Conservation (phyloP, 768 basidiomycete genomes). For the Serendipita sp. region DNA sequence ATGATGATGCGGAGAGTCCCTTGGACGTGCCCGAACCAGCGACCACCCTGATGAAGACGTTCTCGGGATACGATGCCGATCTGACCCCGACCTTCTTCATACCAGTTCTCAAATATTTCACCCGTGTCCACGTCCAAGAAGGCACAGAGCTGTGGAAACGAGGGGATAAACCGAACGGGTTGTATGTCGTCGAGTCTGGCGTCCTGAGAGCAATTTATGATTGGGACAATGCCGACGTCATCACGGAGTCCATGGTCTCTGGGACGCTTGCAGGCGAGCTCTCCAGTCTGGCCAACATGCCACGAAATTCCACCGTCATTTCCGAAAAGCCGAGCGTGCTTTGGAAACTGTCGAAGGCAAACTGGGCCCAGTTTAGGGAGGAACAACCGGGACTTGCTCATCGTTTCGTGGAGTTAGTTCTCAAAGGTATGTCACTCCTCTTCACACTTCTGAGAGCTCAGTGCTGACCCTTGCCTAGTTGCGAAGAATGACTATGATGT, state of each 20-base stretch:
- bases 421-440: constrained; percentile 40
- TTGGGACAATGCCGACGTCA: constrained; percentile 45
- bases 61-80: constrained; percentile 51
- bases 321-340: constrained; percentile 65
- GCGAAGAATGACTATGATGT: constrained; percentile 53
- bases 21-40: constrained; percentile 42
- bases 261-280: constrained; percentile 89
- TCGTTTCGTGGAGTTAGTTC: constrained; percentile 46
- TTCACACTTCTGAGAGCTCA: background rate
- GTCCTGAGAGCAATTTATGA: constrained; percentile 69
- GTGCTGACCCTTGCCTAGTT: constrained; percentile 22
- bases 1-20: constrained; percentile 6
- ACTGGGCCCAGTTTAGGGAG: constrained; percentile 44
- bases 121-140: constrained; percentile 38
- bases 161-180: constrained; percentile 59
- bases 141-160: constrained; percentile 60
- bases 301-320: constrained; percentile 72
- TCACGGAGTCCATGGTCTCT: constrained; percentile 86
- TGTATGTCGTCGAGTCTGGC: constrained; percentile 83
- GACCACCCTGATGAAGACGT: constrained; percentile 61
- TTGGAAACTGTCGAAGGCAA: constrained; percentile 59
- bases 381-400: constrained; percentile 55
- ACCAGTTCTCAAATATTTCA: constrained; percentile 57
- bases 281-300: constrained; percentile 60
- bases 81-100: constrained; percentile 32